phyloP scores from a whole-genome alignment of 2,329 filamentous ascomycete species.

The Pleoardoris graminearum region DNA sequence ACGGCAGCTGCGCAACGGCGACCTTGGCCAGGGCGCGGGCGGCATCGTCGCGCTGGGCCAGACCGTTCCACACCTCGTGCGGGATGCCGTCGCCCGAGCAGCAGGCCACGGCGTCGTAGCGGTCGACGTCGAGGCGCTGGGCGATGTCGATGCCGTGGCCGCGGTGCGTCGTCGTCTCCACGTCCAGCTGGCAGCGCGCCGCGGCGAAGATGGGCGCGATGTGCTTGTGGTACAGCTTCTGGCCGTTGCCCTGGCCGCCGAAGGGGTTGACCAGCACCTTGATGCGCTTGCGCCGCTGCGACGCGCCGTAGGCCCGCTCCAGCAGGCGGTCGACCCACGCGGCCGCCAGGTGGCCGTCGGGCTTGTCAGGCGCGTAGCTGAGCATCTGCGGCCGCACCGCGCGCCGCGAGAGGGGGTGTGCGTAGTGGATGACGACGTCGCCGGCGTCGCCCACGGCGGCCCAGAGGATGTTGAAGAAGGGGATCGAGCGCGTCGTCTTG shows the following conservation, averaged over 20 bases:
- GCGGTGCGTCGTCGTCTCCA: constrained; percentile 69
- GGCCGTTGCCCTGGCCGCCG: constrained; percentile 78
- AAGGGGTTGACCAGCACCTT: constrained; percentile 92
- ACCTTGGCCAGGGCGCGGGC: constrained; percentile 72
- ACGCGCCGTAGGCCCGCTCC: constrained; percentile 68
- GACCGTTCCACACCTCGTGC: constrained; percentile 92
- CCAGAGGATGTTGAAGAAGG: constrained; percentile 85
- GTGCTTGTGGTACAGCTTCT: constrained; percentile 72
- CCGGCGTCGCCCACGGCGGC: constrained; percentile 64
- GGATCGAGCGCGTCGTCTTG: constrained; percentile 63
- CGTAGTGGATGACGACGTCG: constrained; percentile 73
- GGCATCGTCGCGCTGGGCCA: constrained; percentile 77
- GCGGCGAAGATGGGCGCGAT: constrained; percentile 83
- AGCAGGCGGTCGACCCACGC: constrained; percentile 69
- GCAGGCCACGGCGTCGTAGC: constrained; percentile 82
- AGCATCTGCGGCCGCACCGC: constrained; percentile 64
- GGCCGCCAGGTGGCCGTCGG: constrained; percentile 54
- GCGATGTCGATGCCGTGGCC: constrained; percentile 81
- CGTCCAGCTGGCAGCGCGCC: constrained; percentile 74
- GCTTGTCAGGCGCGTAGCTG: constrained; percentile 62
- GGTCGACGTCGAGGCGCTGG: constrained; percentile 73
- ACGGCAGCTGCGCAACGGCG: constrained; percentile 84
- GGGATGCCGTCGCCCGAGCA: constrained; percentile 92
- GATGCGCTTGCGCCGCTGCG: constrained; percentile 72
- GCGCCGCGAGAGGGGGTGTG: constrained; percentile 59